Evolutionary conservation across 352 stramenopile genomes (phyloP).

Genomic region (Nothophytophthora sp.): DNA sequence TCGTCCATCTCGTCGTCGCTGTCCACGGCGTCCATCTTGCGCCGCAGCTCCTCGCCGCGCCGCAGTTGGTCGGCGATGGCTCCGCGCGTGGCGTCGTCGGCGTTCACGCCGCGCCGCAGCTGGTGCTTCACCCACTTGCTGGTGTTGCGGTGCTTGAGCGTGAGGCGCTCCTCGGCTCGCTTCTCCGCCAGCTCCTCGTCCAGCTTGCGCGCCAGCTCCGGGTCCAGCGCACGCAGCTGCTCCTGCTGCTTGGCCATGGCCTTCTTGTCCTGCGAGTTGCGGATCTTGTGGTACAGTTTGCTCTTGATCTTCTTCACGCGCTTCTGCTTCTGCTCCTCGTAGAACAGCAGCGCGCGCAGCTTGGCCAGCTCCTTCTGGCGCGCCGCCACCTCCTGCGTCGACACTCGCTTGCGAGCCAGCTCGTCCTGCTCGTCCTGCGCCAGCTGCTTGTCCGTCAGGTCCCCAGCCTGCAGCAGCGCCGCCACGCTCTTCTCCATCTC

Average conservation of each 20-base stretch:
- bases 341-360: constrained; percentile 97
- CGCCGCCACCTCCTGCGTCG: constrained; percentile 74
- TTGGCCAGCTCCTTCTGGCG: constrained; percentile 94
- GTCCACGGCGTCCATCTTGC: constrained; percentile 89
- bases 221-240: constrained; percentile 76
- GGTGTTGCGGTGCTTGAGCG: constrained; percentile 98
- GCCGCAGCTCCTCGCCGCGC: constrained; percentile 91
- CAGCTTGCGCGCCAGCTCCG: constrained; percentile 64
- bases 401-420: constrained; percentile 73
- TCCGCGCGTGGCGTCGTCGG: constrained; percentile 91
- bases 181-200: constrained; percentile 90
- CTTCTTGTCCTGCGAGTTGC: constrained; percentile 93
- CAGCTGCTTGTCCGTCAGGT: constrained; percentile 58
- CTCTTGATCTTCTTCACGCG: constrained; percentile 99
- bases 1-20: constrained; percentile 66
- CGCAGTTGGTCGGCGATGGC: constrained; percentile 90
- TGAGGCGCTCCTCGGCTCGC: constrained; percentile 97
- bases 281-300: constrained; percentile 98
- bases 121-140: constrained; percentile 97
- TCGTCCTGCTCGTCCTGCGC: constrained; percentile 73
- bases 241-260: constrained; percentile 87
- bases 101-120: constrained; percentile 90
- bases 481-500: constrained; percentile 89
- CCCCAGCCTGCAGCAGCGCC: constrained; percentile 57
- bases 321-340: constrained; percentile 98